Evolutionary conservation across 164 flowering plant genomes (phyloP).

Genomic region (Chimonanthus salicifolius): DNA sequence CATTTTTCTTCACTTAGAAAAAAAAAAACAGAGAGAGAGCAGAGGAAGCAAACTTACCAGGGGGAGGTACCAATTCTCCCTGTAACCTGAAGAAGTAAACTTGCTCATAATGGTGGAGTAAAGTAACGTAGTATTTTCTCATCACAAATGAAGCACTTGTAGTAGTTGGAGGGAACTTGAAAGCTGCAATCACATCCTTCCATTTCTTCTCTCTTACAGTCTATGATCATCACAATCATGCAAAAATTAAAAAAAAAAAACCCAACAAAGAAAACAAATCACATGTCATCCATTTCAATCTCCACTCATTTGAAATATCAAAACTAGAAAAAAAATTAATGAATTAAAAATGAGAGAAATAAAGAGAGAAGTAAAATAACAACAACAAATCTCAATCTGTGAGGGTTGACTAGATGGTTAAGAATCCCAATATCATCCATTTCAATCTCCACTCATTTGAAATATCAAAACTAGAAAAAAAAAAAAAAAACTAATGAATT

Average conservation of each 20-base stretch:
- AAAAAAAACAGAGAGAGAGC: background rate
- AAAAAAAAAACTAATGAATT: background rate
- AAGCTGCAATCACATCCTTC: conserved; percentile 68
- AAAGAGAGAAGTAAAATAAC: background rate
- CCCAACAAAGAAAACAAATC: background rate
- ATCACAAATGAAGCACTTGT: conserved; percentile 86
- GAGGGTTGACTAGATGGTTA: too few species aligned
- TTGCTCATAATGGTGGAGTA: conserved; percentile 70
- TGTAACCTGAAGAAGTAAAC: conserved; percentile 56
- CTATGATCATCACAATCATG: conserved; percentile 16
- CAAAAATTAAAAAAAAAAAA: background rate
- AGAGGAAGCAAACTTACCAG: conserved; percentile 17
- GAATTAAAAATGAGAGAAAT: background rate
- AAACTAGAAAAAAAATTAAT: background rate
- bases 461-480: background rate
- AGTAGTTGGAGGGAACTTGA: conserved; percentile 65
- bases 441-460: background rate
- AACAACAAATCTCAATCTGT: too few species aligned
- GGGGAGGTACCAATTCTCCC: conserved; percentile 36
- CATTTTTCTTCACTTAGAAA: too few species aligned
- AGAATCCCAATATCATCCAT: background rate
- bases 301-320: background rate
- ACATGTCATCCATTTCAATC: background rate
- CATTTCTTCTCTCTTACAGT: conserved; percentile 82
- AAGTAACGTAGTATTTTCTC: conserved; percentile 57